These are phyloP conservation scores for Scalesia atractyloides DNA, from an alignment of 129 eudicot species.

Conservation along the genomic window DNA sequence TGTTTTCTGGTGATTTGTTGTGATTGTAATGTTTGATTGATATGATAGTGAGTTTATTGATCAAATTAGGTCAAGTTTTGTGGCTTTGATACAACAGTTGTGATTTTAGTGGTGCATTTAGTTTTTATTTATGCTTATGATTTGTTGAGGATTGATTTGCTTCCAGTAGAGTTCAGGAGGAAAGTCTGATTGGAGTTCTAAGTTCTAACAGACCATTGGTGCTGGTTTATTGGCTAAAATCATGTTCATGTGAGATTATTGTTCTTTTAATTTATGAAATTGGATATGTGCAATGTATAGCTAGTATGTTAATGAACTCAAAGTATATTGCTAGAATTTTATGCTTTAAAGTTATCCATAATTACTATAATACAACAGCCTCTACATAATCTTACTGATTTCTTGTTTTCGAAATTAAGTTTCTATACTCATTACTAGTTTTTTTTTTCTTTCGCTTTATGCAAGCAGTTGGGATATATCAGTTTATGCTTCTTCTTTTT, in stretches of 20 bases:
- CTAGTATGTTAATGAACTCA: constrained; percentile 1
- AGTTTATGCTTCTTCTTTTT: neutral
- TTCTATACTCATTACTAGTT: neutral
- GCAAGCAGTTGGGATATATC: neutral
- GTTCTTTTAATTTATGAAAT: neutral
- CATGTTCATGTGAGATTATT: constrained; percentile 11
- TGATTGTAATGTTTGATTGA: neutral
- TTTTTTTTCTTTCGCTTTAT: constrained; percentile 2
- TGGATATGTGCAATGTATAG: constrained; percentile 18
- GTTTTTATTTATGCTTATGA: constrained; percentile 14
- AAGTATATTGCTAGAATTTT: neutral
- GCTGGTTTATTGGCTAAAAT: neutral
- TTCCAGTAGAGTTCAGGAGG: neutral
- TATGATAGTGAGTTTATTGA: neutral
- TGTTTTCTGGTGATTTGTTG: neutral
- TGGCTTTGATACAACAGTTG: neutral
- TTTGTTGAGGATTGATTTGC: neutral
- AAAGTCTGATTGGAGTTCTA: neutral
- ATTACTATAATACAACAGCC: neutral
- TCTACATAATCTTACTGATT: neutral
- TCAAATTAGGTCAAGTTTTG: constrained; percentile 3
- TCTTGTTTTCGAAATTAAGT: neutral
- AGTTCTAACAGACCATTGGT: neutral
- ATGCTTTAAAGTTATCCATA: neutral
- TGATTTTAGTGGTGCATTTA: constrained; percentile 5